Evolutionary conservation across 768 basidiomycete species (phyloP).

Genomic region (Mycena amicta): DNA sequence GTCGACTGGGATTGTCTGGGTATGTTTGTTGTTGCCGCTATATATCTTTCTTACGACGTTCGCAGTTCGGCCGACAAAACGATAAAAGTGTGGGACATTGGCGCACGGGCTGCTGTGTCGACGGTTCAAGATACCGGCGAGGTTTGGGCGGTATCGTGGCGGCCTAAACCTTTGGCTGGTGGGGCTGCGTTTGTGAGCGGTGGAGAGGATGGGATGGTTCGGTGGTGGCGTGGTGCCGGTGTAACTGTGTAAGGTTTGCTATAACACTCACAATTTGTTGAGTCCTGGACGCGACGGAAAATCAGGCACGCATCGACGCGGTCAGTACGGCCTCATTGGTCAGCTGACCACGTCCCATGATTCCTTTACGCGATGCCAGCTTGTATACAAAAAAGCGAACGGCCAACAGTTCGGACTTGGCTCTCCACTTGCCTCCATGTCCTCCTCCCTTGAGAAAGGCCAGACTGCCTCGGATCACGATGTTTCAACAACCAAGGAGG

Average conservation of each 20-base stretch:
- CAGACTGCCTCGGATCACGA: conserved; percentile 9
- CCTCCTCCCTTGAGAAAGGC: conserved; percentile 21
- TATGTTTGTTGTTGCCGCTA: conserved; percentile 35
- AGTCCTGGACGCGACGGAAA: too few relatives aligned
- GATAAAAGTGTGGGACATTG: conserved; percentile 87
- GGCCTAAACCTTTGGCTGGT: conserved; percentile 57
- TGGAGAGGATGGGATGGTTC: conserved; percentile 72
- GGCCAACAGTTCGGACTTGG: too few relatives aligned
- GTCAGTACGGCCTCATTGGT: too few relatives aligned
- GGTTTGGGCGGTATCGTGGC: conserved; percentile 85
- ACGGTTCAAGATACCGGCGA: conserved; percentile 79
- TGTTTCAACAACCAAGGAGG: background rate
- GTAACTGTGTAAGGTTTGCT: conserved; percentile 29
- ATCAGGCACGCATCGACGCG: too few relatives aligned
- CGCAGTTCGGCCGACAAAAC: conserved; percentile 81
- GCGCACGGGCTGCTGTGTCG: conserved; percentile 70
- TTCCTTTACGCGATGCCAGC: too few relatives aligned
- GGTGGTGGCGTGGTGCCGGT: conserved; percentile 81
- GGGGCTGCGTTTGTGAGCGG: conserved; percentile 73
- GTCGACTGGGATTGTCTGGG: conserved; percentile 80
- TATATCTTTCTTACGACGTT: conserved; percentile 2
- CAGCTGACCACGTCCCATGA: too few relatives aligned
- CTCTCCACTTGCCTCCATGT: conserved; percentile 12
- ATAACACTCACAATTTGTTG: too few relatives aligned
- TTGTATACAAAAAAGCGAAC: too few relatives aligned